A percentile compares a stretch with the other conserved stretches of the same genome.
Evolutionary conservation across 768 basidiomycete genomes (phyloP).

Genomic region (Amanita phalloides): DNA sequence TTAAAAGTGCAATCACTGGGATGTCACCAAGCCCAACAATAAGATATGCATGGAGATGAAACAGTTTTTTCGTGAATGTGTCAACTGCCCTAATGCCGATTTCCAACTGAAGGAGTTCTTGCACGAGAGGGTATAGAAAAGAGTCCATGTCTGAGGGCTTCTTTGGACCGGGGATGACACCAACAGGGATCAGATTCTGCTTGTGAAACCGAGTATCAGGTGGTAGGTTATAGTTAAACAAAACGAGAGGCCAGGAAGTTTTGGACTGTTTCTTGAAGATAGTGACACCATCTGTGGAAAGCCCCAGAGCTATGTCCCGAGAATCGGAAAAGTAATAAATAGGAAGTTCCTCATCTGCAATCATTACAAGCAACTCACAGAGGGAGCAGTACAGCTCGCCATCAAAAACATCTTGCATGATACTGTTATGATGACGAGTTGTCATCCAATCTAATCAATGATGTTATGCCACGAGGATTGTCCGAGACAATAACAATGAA

Average conservation of each 20-base stretch:
- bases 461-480: no score
- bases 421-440: no score
- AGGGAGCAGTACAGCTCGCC: constrained; percentile 13
- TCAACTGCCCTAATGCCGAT: constrained; percentile 27
- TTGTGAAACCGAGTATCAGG: constrained; percentile 25
- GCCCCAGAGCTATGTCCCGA: no score
- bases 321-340: not conserved
- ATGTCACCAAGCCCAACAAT: constrained; percentile 22
- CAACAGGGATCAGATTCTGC: constrained; percentile 24
- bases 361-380: constrained; percentile 11
- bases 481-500: no score
- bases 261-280: not conserved
- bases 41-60: constrained; percentile 18
- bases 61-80: constrained; percentile 11
- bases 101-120: constrained; percentile 25
- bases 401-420: constrained; percentile 14
- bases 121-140: constrained; percentile 27
- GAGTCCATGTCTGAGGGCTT: constrained; percentile 31
- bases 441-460: no score
- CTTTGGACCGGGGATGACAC: constrained; percentile 35
- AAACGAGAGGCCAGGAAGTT: constrained; percentile 27
- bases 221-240: constrained; percentile 22
- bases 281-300: not conserved
- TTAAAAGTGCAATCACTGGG: constrained; percentile 5
- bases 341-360: not conserved